Percentiles rank a stretch among this genome's conserved stretches.
These are phyloP conservation scores for Lodderomyces orthopsilosis DNA, from an alignment of 1,139 yeast species.

Conservation along the genomic window DNA sequence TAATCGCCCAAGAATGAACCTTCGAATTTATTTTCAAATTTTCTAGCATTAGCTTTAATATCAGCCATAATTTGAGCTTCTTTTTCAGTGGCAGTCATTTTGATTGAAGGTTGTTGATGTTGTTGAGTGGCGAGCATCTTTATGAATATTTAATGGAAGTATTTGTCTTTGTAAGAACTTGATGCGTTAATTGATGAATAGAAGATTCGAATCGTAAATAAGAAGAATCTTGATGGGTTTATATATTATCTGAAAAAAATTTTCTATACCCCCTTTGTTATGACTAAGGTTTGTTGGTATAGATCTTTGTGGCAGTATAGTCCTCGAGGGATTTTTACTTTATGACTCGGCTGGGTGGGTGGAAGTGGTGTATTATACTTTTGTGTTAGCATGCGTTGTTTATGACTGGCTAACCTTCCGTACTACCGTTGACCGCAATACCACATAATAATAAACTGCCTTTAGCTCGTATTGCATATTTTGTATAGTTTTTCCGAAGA, in stretches of 20 bases:
- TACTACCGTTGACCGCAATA: not conserved
- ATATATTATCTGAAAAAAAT: not conserved
- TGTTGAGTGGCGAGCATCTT: conserved; percentile 2
- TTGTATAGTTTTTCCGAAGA: not conserved
- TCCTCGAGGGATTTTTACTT: too few species aligned
- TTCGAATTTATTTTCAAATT: conserved; percentile 43
- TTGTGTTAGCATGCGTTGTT: not conserved
- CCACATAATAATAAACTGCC: too few species aligned
- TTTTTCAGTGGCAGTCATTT: conserved; percentile 41
- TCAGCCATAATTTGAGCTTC: conserved; percentile 50
- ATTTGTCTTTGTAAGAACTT: not conserved
- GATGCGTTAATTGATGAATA: not conserved
- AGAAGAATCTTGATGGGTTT: not conserved
- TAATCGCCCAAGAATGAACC: conserved; percentile 44
- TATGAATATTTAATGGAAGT: not conserved
- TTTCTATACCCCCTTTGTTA: not conserved
- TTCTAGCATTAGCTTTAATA: conserved; percentile 35
- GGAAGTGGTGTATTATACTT: not conserved
- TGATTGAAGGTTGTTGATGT: conserved; percentile 14
- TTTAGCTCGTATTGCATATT: not conserved
- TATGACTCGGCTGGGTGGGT: not conserved
- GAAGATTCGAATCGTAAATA: not conserved
- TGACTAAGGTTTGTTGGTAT: too few species aligned
- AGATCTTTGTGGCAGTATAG: not conserved
- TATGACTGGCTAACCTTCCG: not conserved